Base-by-base conservation (phyloP, 1,139 yeast species). In the Pichia kudriavzevii region DNA sequence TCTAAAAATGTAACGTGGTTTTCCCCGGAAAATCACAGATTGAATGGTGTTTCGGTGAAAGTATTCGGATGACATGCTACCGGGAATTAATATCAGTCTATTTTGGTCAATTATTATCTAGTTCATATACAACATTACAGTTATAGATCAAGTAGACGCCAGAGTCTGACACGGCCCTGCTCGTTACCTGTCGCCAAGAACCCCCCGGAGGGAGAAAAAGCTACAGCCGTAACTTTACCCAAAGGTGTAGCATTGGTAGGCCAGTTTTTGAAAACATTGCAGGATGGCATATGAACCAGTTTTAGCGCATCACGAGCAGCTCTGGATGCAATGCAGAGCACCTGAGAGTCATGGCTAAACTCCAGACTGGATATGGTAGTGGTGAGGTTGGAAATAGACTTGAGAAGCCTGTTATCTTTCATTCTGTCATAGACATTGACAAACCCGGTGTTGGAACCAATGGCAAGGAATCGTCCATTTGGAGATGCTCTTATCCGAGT, bases 191-290 rank as follows among this genome's bases (percentile, higher is more conserved):
- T 72, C 13, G 91, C 85, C 41, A 91, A 59, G 78, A 87, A 75
- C 58, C 85, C 91, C 39, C 79, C 75, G 44, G 76, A 76, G 19
- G 94, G 88, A 19, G 94, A 77, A 58, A 88, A 88, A 9, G 76
- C 72, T 4, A 76, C 79, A n/a, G 80, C 63, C 1, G 96, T 84
- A 28, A 93, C 95, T 47, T 79, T 77, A 18, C 98, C 99, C 46
- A 93, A 69, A 4, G 98, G 98, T 0, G 99, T 88, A 7, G 87
- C 91, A 39, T 91, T 78, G 3, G 97, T 91, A 15, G 99, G 99
- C 98, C 98, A 93, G 64, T 93, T 93, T 38, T 78, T 69, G 59
- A 78, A 93, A 4, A 84, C 95, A 10, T 84, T 73, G 42, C 91
- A 87, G 9, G 87, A 70, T 10, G 97, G 95, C 41, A 91, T 61